A percentile compares a stretch with the other conserved stretches of the same genome.
These are phyloP conservation scores for Brassica carinata DNA, from an alignment of 345 rosid species.

Conservation along the genomic window DNA sequence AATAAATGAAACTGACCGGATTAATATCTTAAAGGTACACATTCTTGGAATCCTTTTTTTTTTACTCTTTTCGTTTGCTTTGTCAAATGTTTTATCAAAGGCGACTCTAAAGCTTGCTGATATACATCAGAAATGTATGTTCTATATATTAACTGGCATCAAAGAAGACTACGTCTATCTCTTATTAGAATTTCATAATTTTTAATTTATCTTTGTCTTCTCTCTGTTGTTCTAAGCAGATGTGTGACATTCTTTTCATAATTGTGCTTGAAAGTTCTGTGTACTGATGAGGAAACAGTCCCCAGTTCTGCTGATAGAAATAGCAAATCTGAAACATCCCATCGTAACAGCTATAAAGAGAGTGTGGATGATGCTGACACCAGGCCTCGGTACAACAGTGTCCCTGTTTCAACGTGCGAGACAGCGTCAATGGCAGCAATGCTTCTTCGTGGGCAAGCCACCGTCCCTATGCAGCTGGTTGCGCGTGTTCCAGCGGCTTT, in stretches of 20 bases:
- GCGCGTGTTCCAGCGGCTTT: constrained; percentile 90
- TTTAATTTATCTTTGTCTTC: not conserved
- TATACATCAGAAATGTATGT: too few species aligned
- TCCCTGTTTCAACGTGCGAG: constrained; percentile 50
- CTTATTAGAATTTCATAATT: too few species aligned
- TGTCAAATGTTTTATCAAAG: not conserved
- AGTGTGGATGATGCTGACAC: constrained; percentile 55
- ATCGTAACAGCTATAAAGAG: constrained; percentile 47
- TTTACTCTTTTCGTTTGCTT: constrained; percentile 2
- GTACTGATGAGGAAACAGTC: constrained; percentile 50
- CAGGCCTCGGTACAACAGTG: constrained; percentile 48
- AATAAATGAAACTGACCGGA: constrained; percentile 84
- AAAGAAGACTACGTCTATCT: too few species aligned
- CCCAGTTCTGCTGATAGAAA: constrained; percentile 45
- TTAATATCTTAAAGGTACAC: constrained; percentile 89
- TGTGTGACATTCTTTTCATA: constrained; percentile 98
- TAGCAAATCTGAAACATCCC: constrained; percentile 44
- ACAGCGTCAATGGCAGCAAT: constrained; percentile 94
- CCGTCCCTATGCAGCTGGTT: constrained; percentile 92
- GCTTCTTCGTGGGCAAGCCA: constrained; percentile 86
- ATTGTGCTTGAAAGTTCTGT: constrained; percentile 88
- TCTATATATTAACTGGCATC: too few species aligned
- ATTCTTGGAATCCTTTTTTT: not conserved
- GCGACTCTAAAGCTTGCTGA: too few species aligned
- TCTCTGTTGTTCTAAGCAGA: constrained; percentile 58